Evolutionary conservation across 2,329 filamentous ascomycete species (phyloP).

Genomic region (Sordariomycetes sp.): DNA sequence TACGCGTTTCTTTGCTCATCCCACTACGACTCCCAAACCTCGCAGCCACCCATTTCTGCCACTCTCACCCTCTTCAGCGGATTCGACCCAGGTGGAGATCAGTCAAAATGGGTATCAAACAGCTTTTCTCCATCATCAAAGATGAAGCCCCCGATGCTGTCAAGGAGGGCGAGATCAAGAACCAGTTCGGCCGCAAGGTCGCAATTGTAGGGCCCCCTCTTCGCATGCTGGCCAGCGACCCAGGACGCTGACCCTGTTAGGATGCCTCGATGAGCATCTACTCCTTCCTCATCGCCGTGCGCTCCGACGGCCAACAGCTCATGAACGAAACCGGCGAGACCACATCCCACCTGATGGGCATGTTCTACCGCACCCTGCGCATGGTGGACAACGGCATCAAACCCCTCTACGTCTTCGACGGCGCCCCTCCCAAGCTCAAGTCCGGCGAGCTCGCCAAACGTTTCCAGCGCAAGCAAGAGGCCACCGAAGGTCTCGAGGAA

Average conservation of each 20-base stretch:
- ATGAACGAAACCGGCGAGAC: constrained; percentile 94
- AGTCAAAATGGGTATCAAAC: constrained; percentile 54
- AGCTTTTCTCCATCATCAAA: constrained; percentile 72
- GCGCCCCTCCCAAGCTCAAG: constrained; percentile 93
- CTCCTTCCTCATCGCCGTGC: constrained; percentile 95
- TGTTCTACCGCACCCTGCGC: constrained; percentile 97
- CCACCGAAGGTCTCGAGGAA: constrained; percentile 81
- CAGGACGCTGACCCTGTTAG: constrained; percentile 9
- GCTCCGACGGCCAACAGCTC: constrained; percentile 92
- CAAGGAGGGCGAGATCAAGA: constrained; percentile 97
- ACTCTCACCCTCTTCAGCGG: too few relatives aligned
- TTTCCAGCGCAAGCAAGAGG: constrained; percentile 89
- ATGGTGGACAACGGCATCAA: constrained; percentile 99
- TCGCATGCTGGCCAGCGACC: neutral
- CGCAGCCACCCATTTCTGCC: too few relatives aligned
- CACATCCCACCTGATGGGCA: constrained; percentile 96
- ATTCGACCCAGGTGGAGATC: too few relatives aligned
- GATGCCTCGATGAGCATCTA: constrained; percentile 90
- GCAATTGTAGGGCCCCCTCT: constrained; percentile 63
- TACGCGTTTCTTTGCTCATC: too few relatives aligned
- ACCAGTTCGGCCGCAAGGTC: constrained; percentile 96
- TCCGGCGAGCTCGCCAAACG: constrained; percentile 94
- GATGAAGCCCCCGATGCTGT: constrained; percentile 92
- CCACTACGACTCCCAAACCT: too few relatives aligned
- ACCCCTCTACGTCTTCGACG: constrained; percentile 95